Evolutionary conservation across 768 basidiomycete genomes (phyloP).

Genomic region (Paxillus ammoniavirescens): DNA sequence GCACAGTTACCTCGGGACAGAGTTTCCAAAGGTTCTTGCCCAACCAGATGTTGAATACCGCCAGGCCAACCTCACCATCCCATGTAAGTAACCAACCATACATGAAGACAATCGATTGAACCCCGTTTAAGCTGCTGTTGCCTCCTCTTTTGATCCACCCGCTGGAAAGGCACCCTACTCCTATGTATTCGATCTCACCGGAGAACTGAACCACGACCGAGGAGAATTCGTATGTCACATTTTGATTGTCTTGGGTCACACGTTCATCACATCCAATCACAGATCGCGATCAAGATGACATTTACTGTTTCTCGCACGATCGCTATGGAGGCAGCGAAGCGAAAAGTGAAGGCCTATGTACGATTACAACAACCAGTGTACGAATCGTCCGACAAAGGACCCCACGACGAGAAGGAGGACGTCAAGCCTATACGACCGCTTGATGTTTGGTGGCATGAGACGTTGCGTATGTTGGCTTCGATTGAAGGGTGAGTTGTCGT

Average conservation of each 20-base stretch:
- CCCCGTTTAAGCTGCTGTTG: slow-evolving; percentile 54
- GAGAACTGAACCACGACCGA: slow-evolving; percentile 74
- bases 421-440: slow-evolving; percentile 66
- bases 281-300: slow-evolving; percentile 81
- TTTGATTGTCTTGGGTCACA: background rate
- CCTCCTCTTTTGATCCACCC: slow-evolving; percentile 68
- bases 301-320: slow-evolving; percentile 65
- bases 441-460: slow-evolving; percentile 90
- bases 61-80: slow-evolving; percentile 77
- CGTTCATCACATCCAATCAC: slow-evolving; percentile 8
- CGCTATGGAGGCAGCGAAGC: slow-evolving; percentile 76
- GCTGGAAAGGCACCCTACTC: slow-evolving; percentile 67
- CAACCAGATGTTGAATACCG: slow-evolving; percentile 75
- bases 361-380: slow-evolving; percentile 79
- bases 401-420: slow-evolving; percentile 70
- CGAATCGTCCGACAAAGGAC: slow-evolving; percentile 64
- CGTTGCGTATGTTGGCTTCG: slow-evolving; percentile 67
- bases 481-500: slow-evolving; percentile 60
- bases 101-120: slow-evolving; percentile 11
- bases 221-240: slow-evolving; percentile 60
- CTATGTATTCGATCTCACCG: slow-evolving; percentile 84
- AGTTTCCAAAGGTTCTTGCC: slow-evolving; percentile 68
- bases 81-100: slow-evolving; percentile 44
- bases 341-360: slow-evolving; percentile 75
- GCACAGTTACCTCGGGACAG: slow-evolving; percentile 70